Evolutionary conservation across 140 eudicot species (phyloP).

Genomic region (Ambrosia hybrid): DNA sequence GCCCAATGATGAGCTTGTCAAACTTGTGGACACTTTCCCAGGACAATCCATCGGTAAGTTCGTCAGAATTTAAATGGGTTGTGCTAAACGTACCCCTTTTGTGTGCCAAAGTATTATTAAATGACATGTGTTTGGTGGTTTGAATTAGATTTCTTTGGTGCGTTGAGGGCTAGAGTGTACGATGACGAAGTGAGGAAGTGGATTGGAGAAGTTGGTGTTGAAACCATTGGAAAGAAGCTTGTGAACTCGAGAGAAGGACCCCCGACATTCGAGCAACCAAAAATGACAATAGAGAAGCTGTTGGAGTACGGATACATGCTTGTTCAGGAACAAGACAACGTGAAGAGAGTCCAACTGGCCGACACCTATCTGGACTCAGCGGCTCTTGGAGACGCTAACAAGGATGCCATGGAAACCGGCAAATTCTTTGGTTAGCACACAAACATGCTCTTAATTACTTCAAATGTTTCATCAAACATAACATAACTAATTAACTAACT

Average conservation of each 20-base stretch:
- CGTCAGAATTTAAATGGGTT: no score
- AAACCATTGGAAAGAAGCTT: slow-evolving; percentile 67
- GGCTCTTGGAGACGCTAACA: slow-evolving; percentile 97
- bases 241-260: slow-evolving; percentile 74
- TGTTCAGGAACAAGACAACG: slow-evolving; percentile 67
- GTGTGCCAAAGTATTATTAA: no score
- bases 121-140: no score
- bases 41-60: slow-evolving; percentile 89
- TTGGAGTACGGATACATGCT: slow-evolving; percentile 83
- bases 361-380: slow-evolving; percentile 50
- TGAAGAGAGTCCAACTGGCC: no score
- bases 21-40: slow-evolving; percentile 89
- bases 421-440: slow-evolving; percentile 52
- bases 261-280: no score
- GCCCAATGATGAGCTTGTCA: slow-evolving; percentile 43
- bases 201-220: slow-evolving; percentile 59
- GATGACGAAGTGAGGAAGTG: slow-evolving; percentile 96
- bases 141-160: slow-evolving; percentile 82
- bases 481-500: background rate
- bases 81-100: no score
- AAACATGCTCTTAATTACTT: no score
- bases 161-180: slow-evolving; percentile 95
- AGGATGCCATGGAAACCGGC: slow-evolving; percentile 70
- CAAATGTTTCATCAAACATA: background rate
- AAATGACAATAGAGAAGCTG: slow-evolving; percentile 58